Base-by-base conservation (phyloP, 257 asterid species). In the Capsicum rhomboideum region DNA sequence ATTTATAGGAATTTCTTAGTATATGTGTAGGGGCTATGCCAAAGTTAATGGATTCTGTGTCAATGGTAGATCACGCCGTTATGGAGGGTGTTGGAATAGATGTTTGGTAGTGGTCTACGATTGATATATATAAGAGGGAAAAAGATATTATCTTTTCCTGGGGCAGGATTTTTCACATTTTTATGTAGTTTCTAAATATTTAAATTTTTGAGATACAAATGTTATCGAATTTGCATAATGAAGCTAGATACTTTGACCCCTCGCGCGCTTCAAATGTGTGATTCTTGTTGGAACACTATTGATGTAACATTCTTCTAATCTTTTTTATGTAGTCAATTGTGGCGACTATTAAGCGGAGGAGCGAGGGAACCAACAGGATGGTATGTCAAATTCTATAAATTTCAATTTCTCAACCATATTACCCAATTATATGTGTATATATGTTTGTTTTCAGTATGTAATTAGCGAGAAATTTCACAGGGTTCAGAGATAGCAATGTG, bases 321-420 rank as follows among this genome's bases (percentile, higher is more conserved):
- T 14, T 61, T 10, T 7, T 61, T 40, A 26, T 77, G 81, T 14
- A 77, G 98, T 88, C 89, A 84, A 87, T 85, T 90, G 87, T 92
- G 96, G 98, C 90, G 94, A 90, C 85, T 87, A 83, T 87, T 88
- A 89, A 95, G 92, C 93, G 88, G 92, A 91, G 89, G 89, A 95
- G 97, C 93, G 94, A 90, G 93, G 95, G 95, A 77, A 90, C 86
- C 90, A 86, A 83, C 85, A 83, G 78, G 93, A 94, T 83, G 97
- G 92, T 92, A 87, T 50, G 61, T 75, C 80, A 23, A 75, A 26
- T 75, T 53, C 44, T 49, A 3, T 9, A 77, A 20, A 26, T 26
- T 77, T 16, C 44, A 46, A 13, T 21, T 74, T 46, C 59, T 44
- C 8, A 50, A 16, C 26, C 46, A 34, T 68, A 20, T 14, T 77